Evolutionary conservation across 2,329 filamentous ascomycete species (phyloP), one percentile per base, ranked within the genome.

Genomic region (Colletotrichum gloeosporioides): DNA sequence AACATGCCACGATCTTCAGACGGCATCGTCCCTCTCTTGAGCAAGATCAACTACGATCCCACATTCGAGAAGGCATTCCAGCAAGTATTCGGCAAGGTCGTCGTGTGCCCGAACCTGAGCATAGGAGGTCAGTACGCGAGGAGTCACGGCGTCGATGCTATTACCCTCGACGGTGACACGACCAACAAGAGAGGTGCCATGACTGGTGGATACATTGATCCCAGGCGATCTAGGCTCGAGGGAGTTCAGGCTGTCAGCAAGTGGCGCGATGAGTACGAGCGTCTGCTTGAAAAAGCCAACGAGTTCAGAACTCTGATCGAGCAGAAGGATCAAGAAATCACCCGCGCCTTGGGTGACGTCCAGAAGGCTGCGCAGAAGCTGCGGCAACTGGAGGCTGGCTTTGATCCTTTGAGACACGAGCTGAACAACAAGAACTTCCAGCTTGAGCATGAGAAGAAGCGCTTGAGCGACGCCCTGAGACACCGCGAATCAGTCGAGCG

Each of bases 141-240:
- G 81, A 98, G 95, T 80, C 96, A 99, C 81, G 95, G 95, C 22
- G 93, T 99, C 29, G 96, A 96, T 80, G 96, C 95, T 39, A 98
- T 99, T 79, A 99, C 97, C 0, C 94, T 95, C 5, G 96, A 99
- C 73, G 97, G 97, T 84, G 96, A 99, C 84, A 95, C 95, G 36
- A 96, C 96, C 2, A 98, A 98, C 86, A 98, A 98, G 87, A 94
- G 96, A 80, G 97, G 97, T 85, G 96, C 96, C 16, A 92, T 99
- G 88, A 98, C 96, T 65, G 97, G 97, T 88, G 97, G 97, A 80
- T 99, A 94, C 82, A 94, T 98, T 78, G 97, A 99, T 82, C 92
- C 94, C 13, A 92, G 94, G 39, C 94, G 93, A 79, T 99, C 96
- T 2, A 93, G 96, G 27, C 89, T 99, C n/a, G 94, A 96, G 80